Base-by-base conservation (phyloP, 805 yeast species). In the Lipomyces mesembrius region DNA sequence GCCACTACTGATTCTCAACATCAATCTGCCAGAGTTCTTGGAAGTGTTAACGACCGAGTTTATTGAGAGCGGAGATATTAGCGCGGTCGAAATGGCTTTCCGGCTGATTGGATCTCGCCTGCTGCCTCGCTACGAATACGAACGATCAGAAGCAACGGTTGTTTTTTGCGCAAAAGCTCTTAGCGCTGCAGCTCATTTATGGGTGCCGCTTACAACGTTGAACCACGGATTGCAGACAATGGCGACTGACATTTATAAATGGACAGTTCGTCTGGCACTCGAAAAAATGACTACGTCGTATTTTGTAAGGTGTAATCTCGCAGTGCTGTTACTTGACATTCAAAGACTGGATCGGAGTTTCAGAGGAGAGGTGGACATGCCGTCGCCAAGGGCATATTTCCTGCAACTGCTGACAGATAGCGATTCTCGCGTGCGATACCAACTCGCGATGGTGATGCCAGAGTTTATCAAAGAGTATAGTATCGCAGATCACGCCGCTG, bases 141-240 rank as follows among this genome's bases (percentile, higher is more conserved):
- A 68, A 55, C 58, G 71, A 22, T 60, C 70, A 6, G 71, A 68
- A 49, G 39, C 63, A 12, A 34, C 63, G 8, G 46, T 61, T 17
- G 51, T 52, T 25, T 32, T 57, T n/a, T 43, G 59, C 37, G 51
- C 66, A 34, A 25, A 56, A 8, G 32, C 49, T 14, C 43, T 66
- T 8, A 25, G 25, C 2, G 17, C 22, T 2, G 5, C 51, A 9
- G 27, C 43, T 14, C 35, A 17, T 8, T 17, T 52, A 22, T 65
- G 70, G 70, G 34, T 54, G 12, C 46, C 35, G 43, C 54, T 34
- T 25, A 27, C 14, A 9, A 29, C 27, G 22, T 14, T 6, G 12
- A 49, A 57, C 7, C 12, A 39, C 14, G 51, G 29, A 14, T 27
- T 59, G 39, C 37, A 52, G 17, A n/a, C 12, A 9, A 22, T 54